Percentiles rank a stretch among this genome's conserved stretches.
These are phyloP conservation scores for Podospora bellae-mahoneyi DNA, from an alignment of 495 filamentous ascomycete genomes.

Conservation along the genomic window DNA sequence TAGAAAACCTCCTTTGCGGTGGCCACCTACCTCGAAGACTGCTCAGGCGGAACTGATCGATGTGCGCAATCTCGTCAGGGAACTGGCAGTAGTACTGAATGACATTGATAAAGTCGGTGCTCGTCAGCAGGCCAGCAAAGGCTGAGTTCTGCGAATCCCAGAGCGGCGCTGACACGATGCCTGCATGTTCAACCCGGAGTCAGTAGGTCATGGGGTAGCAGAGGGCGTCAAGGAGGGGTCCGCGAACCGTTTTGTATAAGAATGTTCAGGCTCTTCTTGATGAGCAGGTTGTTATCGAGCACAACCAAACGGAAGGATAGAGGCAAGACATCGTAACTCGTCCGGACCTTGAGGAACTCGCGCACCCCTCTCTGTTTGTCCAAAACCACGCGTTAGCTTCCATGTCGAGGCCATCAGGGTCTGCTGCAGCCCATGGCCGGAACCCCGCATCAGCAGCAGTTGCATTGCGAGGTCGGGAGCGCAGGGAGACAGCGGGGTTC, in stretches of 20 bases:
- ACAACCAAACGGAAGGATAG: conserved; percentile 94
- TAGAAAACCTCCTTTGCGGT: conserved; percentile 7
- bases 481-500: neutral
- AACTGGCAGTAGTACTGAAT: conserved; percentile 99
- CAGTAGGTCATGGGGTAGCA: neutral
- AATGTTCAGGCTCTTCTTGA: conserved; percentile 95
- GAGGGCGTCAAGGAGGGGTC: neutral
- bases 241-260: conserved; percentile 90
- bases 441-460: conserved; percentile 32
- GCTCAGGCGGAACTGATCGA: conserved; percentile 92
- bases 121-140: conserved; percentile 92
- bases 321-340: conserved; percentile 97
- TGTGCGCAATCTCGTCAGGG: conserved; percentile 78
- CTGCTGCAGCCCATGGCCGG: conserved; percentile 11
- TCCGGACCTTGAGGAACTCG: conserved; percentile 94
- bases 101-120: conserved; percentile 96
- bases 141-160: conserved; percentile 95
- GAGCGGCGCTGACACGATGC: conserved; percentile 94
- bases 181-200: conserved; percentile 43
- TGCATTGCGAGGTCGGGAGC: neutral
- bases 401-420: neutral
- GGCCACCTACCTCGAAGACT: conserved; percentile 73
- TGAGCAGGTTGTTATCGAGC: conserved; percentile 89
- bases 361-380: conserved; percentile 71
- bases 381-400: conserved; percentile 17